phyloP scores from a whole-genome alignment of 352 stramenopile species.

The Pythium monospermum region DNA sequence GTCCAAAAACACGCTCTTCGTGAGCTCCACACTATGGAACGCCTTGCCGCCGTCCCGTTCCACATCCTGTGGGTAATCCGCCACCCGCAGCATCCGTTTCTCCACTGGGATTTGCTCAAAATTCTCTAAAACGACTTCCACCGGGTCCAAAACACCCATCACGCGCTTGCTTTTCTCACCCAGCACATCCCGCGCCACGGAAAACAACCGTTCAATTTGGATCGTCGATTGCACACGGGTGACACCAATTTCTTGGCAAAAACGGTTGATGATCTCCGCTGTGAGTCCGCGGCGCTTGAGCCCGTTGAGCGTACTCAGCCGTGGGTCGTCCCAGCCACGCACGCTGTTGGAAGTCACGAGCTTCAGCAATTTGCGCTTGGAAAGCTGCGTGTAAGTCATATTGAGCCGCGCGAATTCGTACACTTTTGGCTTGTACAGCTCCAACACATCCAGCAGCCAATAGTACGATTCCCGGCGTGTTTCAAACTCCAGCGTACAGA shows the following conservation, averaged over 20 bases:
- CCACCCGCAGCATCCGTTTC: constrained; percentile 42
- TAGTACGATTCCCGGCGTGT: constrained; percentile 98
- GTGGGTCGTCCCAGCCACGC: constrained; percentile 92
- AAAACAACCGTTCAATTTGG: constrained; percentile 77
- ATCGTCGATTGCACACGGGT: constrained; percentile 85
- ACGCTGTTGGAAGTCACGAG: constrained; percentile 93
- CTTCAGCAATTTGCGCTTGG: constrained; percentile 98
- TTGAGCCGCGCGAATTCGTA: constrained; percentile 96
- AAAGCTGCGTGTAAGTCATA: constrained; percentile 98
- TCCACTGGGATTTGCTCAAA: constrained; percentile 35
- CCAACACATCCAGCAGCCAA: constrained; percentile 96
- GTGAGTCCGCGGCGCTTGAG: constrained; percentile 83
- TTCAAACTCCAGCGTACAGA: constrained; percentile 99
- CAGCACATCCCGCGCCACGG: constrained; percentile 61
- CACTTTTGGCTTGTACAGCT: constrained; percentile 97
- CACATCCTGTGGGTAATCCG: constrained; percentile 71
- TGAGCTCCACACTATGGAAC: constrained; percentile 60
- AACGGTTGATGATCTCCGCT: constrained; percentile 81
- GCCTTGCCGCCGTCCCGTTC: constrained; percentile 48
- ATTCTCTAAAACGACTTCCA: constrained; percentile 74
- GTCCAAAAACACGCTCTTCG: constrained; percentile 62
- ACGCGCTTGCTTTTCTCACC: constrained; percentile 73
- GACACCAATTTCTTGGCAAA: constrained; percentile 85
- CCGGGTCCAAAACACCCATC: constrained; percentile 74
- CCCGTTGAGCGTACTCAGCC: constrained; percentile 97